Conservation (phyloP, 768 basidiomycete genomes). For the Leccinum subgranulosum region DNA sequence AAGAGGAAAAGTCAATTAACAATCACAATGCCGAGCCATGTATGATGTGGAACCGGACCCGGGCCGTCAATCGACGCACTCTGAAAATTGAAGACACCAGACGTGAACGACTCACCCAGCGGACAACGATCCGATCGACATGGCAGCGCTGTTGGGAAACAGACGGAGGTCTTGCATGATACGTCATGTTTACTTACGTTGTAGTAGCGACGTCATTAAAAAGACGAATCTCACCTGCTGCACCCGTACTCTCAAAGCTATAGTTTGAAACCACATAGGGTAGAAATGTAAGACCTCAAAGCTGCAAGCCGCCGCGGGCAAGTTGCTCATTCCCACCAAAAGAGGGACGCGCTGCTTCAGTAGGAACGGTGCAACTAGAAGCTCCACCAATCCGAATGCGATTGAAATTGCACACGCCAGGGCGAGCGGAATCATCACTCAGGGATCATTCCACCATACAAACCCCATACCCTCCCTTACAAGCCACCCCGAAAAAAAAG, state of each 20-base stretch:
- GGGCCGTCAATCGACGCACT: not conserved
- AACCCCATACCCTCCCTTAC: conserved; percentile 4
- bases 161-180: conserved; percentile 44
- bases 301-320: conserved; percentile 70
- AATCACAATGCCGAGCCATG: conserved; percentile 51
- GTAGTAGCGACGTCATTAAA: not conserved
- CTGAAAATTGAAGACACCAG: not conserved
- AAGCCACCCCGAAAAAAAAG: conserved; percentile 1
- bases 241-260: conserved; percentile 61
- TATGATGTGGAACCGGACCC: conserved; percentile 31
- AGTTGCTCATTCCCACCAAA: conserved; percentile 70
- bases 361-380: conserved; percentile 59
- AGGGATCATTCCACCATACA: conserved; percentile 52
- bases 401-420: conserved; percentile 43
- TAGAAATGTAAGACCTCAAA: conserved; percentile 76
- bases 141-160: conserved; percentile 46
- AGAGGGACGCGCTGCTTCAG: conserved; percentile 66
- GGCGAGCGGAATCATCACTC: conserved; percentile 50
- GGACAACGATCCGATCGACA: conserved; percentile 50
- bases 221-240: conserved; percentile 46
- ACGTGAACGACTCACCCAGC: conserved; percentile 36
- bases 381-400: conserved; percentile 59
- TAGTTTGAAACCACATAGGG: conserved; percentile 85
- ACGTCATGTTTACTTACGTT: not conserved
- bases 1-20: not conserved